Evolutionary conservation across 2,329 filamentous ascomycete genomes (phyloP), one percentile per base, ranked within the genome.

Genomic region (Penicillium hesseltinei): DNA sequence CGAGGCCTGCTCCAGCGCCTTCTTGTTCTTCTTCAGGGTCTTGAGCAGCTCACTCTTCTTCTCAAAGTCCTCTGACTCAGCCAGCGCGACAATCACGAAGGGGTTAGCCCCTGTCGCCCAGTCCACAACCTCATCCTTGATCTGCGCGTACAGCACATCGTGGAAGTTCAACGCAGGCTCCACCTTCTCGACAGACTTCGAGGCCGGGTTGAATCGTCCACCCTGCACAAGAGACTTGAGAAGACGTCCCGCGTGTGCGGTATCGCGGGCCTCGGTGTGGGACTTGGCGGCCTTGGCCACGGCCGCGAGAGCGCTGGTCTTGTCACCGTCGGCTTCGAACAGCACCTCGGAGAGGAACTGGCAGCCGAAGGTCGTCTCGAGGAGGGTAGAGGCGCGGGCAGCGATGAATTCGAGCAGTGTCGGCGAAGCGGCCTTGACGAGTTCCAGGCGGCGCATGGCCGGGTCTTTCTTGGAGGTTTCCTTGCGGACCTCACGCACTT

Each of bases 391-490:
- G 1, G 92, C 84, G 25, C 87, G 84, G 2, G 85, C 80, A 1
- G 85, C 82, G 58, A 97, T 88, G 39, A 90, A 85, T 43, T 86
- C 83, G 31, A 99, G 81, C 3, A 97, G 79, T 31, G 87, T 83
- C 2, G 90, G 86, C 1, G 91, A 92, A 29, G 96, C 78, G 11
- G 86, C 82, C 58, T 86, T 84, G 23, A 91, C 80, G 42, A 99
- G 80, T 73, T 97, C 94, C 65, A 85, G 82, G 57, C 89, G 86
- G 58, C 94, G 85, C 23, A 83, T 76, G 53, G 88, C 87, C 0
- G 91, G 82, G 56, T 96, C 91, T 77, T 99, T 99, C 79, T 97
- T 99, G 62, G 91, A 96, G 2, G 92, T 97, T 15, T 83, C 87
- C 65, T 87, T 84, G 53, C 94, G 87, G 62, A 96, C 88, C 54